Evolutionary conservation across 768 basidiomycete genomes (phyloP), one percentile per base, ranked within the genome.

Genomic region (Trichaptum fuscoviolaceum): DNA sequence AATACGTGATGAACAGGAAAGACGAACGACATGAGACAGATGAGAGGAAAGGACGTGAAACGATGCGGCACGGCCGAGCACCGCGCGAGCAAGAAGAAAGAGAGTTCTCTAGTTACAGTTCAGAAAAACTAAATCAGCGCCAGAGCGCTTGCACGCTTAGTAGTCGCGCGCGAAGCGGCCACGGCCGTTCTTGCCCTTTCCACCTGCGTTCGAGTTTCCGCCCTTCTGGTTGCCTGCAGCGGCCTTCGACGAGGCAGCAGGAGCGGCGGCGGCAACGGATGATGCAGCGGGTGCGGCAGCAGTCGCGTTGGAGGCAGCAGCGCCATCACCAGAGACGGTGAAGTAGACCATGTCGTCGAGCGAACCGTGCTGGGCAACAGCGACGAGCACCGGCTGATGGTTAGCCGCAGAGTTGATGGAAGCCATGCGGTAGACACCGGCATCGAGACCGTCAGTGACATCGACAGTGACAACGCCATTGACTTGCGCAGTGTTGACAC

Each of bases 301-400:
- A 60, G 36, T 35, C 1, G 26, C 62, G 20, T 35, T 63, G 26
- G 64, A 64, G 25, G 35, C 60, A 20, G 68, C 62, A 27, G 64
- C 73, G 63, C 69, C 75, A 60, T 68, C 69, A 65, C 67, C 73
- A 42, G 69, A 68, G 52, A 73, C 72, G 64, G 78, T 79, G 71
- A 80, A 79, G 75, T 89, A 89, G 74, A 85, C 72, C 63, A 77
- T 78, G 71, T 91, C 88, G 72, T 89, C 86, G 35, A 87, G 71
- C 24, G 77, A 74, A 67, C 87, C 87, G 69, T 86, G 89, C 69
- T 86, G 87, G 20, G 84, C 87, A 61, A 89, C 73, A 20, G 87
- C 79, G 58, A 83, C 85, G 65, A 87, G 75, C 62, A 77, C 82
- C 3, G 84, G 87, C 69, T 84, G 83, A 70, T 90, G 87, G 75